A percentile compares a stretch with the other conserved stretches of the same genome.
These are phyloP conservation scores for Polyporus arcularius DNA, from an alignment of 768 basidiomycete genomes.

Conservation along the genomic window DNA sequence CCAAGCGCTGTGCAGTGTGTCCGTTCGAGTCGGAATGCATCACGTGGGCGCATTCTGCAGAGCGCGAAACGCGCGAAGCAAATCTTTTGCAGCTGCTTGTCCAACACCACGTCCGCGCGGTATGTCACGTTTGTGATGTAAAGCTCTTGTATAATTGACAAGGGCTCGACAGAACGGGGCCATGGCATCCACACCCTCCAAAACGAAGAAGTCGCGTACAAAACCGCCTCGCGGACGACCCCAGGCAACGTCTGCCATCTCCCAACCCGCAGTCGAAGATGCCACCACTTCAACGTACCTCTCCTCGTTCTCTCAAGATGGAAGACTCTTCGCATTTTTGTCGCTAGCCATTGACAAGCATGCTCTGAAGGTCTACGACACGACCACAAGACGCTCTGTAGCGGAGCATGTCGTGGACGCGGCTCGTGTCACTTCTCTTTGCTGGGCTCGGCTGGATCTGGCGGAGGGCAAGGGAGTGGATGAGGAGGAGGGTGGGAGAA, in stretches of 20 bases:
- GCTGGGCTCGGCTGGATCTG: conserved; percentile 48
- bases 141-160: neutral
- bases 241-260: conserved; percentile 53
- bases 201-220: conserved; percentile 52
- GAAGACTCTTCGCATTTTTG: conserved; percentile 57
- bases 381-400: conserved; percentile 51
- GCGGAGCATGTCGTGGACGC: conserved; percentile 60
- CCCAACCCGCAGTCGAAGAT: conserved; percentile 56
- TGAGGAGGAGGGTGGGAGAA: conserved; percentile 35
- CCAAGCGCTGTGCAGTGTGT: too few relatives aligned
- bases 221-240: conserved; percentile 58
- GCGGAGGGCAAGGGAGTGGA: conserved; percentile 28
- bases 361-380: conserved; percentile 65
- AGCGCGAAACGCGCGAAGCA: conserved; percentile 10
- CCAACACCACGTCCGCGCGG: conserved; percentile 5
- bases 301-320: conserved; percentile 61
- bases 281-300: conserved; percentile 43
- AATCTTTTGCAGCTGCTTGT: conserved; percentile 17
- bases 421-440: conserved; percentile 54
- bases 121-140: neutral
- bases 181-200: conserved; percentile 31
- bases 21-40: neutral
- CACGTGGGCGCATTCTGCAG: conserved; percentile 4
- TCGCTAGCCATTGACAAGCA: conserved; percentile 74
- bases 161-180: neutral